A percentile compares a stretch with the other conserved stretches of the same genome.
phyloP scores from a whole-genome alignment of 495 filamentous ascomycete species.

The Tuber indicum region DNA sequence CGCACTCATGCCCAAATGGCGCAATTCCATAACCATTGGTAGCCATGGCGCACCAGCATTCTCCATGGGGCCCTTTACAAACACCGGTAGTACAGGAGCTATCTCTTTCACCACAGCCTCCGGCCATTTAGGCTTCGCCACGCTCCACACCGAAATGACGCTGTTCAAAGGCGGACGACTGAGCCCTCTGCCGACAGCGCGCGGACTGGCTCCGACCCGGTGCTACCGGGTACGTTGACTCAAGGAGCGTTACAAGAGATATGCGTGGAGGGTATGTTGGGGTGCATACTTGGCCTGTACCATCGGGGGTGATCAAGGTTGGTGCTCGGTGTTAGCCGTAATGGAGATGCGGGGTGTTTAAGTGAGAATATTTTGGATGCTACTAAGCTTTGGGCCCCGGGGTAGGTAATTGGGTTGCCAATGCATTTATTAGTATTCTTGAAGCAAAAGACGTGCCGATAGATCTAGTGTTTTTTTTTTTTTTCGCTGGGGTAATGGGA shows the following conservation, averaged over 20 bases:
- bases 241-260: constrained; percentile 58
- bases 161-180: constrained; percentile 55
- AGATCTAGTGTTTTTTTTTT: background rate
- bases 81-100: constrained; percentile 54
- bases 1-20: constrained; percentile 55
- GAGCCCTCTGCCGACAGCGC: constrained; percentile 49
- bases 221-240: constrained; percentile 50
- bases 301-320: constrained; percentile 50
- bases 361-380: constrained; percentile 48
- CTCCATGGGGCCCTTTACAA: constrained; percentile 52
- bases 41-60: constrained; percentile 49
- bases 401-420: background rate
- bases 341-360: constrained; percentile 49
- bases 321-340: constrained; percentile 54
- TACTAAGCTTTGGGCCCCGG: constrained; percentile 3
- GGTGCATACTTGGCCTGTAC: constrained; percentile 54
- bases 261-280: constrained; percentile 58
- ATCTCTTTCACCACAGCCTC: constrained; percentile 55
- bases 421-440: background rate
- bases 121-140: constrained; percentile 48
- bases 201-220: constrained; percentile 48
- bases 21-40: constrained; percentile 55
- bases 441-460: background rate
- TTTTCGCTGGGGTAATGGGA: background rate
- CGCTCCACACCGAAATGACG: constrained; percentile 57